phyloP scores from a whole-genome alignment of 2,329 filamentous ascomycete species.

The Pseudofabraea citricarpa region DNA sequence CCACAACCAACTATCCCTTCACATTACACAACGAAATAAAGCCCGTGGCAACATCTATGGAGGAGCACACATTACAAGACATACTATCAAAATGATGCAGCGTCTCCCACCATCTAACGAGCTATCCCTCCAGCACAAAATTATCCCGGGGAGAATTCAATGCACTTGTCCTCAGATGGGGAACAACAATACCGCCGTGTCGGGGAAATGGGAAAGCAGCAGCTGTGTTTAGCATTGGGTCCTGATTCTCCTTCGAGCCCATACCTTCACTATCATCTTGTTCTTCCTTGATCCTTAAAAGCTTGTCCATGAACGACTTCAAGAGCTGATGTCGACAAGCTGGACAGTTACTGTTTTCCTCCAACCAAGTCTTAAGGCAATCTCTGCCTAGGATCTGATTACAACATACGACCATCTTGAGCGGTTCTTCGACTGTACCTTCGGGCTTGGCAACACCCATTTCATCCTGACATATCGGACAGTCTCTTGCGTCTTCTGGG shows the following conservation, averaged over 20 bases:
- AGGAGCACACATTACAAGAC: no score
- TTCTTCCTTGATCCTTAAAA: slow-evolving; percentile 3
- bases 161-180: not conserved
- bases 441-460: slow-evolving; percentile 8
- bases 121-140: not conserved
- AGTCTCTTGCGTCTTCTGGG: slow-evolving; percentile 8
- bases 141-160: not conserved
- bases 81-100: no score
- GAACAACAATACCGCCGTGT: no score
- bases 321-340: slow-evolving; percentile 13
- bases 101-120: no score
- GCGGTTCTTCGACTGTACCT: slow-evolving; percentile 7
- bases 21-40: no score
- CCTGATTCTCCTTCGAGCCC: not conserved
- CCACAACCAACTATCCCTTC: no score
- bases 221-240: slow-evolving; percentile 1
- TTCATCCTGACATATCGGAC: slow-evolving; percentile 16
- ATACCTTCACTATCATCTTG: slow-evolving; percentile 2
- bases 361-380: slow-evolving; percentile 16
- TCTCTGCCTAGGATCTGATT: slow-evolving; percentile 12
- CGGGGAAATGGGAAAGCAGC: not conserved
- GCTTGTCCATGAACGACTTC: slow-evolving; percentile 8
- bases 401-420: slow-evolving; percentile 19
- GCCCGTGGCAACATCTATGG: no score
- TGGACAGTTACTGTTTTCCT: slow-evolving; percentile 10